phyloP scores from a whole-genome alignment of 257 asterid genomes.

The Ajuga chamaepitys region DNA sequence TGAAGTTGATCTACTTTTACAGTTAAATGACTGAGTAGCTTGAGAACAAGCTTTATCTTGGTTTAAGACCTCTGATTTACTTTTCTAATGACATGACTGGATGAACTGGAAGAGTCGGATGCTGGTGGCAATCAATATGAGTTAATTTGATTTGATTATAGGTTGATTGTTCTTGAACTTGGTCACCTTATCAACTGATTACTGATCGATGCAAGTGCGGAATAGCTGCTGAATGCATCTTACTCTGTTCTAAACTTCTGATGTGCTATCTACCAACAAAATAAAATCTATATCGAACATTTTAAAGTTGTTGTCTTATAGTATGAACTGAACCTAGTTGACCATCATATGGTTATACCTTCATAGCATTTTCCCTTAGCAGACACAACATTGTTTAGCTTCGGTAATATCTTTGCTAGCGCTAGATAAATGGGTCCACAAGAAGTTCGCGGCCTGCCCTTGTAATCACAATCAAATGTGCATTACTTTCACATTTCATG shows the following conservation, averaged over 20 bases:
- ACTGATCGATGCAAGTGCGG: background rate
- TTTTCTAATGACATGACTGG: background rate
- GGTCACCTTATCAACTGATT: background rate
- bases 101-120: background rate
- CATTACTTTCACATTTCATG: slow-evolving; percentile 4
- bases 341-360: background rate
- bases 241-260: background rate
- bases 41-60: background rate
- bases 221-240: background rate
- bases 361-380: background rate
- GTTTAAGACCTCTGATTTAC: background rate
- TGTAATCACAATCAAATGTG: background rate
- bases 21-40: background rate
- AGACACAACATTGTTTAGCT: background rate
- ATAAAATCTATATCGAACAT: background rate
- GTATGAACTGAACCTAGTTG: slow-evolving; percentile 1
- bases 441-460: background rate
- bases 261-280: background rate
- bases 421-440: background rate
- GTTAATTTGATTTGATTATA: background rate
- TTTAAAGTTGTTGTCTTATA: background rate
- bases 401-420: background rate
- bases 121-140: background rate
- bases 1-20: background rate
- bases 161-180: background rate